Base-by-base conservation (phyloP, 805 yeast genomes). In the Myxozyma sirexii region DNA sequence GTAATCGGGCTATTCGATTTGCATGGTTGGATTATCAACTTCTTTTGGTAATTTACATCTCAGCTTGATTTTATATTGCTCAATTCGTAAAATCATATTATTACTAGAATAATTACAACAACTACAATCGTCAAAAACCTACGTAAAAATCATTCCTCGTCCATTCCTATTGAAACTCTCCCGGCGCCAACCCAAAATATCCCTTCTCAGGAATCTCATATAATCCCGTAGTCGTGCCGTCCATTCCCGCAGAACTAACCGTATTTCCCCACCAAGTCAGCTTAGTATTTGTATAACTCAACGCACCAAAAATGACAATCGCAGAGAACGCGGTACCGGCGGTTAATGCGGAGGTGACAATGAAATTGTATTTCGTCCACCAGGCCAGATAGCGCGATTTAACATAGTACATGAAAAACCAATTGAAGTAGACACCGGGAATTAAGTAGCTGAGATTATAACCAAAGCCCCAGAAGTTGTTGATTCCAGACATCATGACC, bases 281-380 rank as follows among this genome's bases (percentile, higher is more conserved):
- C 24, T 33, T 38, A 37, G 78, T 75, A 33, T 54, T 54, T 13
- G 62, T 54, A 65, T 75, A 79, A 57, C 71, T 71, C 8, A 76
- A 75, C 2, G 75, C 69, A 67, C 84, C 75, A 67, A 84, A 85
- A 12, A 86, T 80, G 29, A 84, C 60, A 54, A 86, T 73, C 1
- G 87, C 80, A 31, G 86, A 79, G 63, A 84, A 77, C 0, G 89
- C 88, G 17, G 85, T 79, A 0, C 89, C 89, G 7, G 86, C 81
- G 42, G 86, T 85, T n/a, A 86, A 72, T 1, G 84, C 90, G 24
- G 87, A 84, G 19, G 88, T 80, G 49, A 86, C 73, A 3, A 84
- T 80, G 70, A 84, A 85, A 70, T 85, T 85, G 71, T 86, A 86
- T 71, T 85, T 85, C 39, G 85, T 83, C 91, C 91, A 86, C 91